A percentile compares a stretch with the other conserved stretches of the same genome.
Evolutionary conservation across 495 filamentous ascomycete species (phyloP).

Genomic region (Aspergillus sparsus): DNA sequence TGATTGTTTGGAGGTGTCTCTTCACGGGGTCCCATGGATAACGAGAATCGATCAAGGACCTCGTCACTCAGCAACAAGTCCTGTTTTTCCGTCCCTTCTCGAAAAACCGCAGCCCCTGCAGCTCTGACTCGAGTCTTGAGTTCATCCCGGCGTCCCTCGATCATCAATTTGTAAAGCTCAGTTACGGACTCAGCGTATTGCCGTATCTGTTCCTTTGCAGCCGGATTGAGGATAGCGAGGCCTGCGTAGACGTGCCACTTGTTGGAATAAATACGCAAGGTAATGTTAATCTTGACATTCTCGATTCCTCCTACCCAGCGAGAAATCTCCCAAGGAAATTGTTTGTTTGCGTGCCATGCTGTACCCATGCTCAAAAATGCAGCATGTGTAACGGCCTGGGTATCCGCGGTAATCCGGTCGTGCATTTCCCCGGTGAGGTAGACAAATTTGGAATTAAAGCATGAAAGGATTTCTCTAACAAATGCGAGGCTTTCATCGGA

Average conservation of each 20-base stretch:
- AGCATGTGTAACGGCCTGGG: conserved; percentile 95
- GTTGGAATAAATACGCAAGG: conserved; percentile 92
- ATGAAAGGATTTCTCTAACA: conserved; percentile 77
- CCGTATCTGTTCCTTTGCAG: conserved; percentile 84
- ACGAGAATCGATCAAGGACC: conserved; percentile 82
- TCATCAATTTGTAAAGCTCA: conserved; percentile 94
- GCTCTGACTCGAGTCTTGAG: conserved; percentile 75
- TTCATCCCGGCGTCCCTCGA: conserved; percentile 77
- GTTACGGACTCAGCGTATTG: conserved; percentile 93
- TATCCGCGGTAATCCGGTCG: conserved; percentile 96
- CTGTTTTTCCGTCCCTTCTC: conserved; percentile 52
- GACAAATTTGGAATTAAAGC: conserved; percentile 79
- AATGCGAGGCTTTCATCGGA: conserved; percentile 73
- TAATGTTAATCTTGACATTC: conserved; percentile 99
- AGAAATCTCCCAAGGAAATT: conserved; percentile 93
- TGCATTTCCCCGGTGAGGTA: conserved; percentile 83
- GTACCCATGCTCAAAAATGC: conserved; percentile 97
- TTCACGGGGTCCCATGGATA: conserved; percentile 63
- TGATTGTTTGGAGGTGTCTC: conserved; percentile 84
- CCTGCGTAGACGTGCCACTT: conserved; percentile 99
- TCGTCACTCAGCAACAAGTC: conserved; percentile 77
- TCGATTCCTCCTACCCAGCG: conserved; percentile 96
- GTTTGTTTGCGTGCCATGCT: conserved; percentile 87
- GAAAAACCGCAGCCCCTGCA: conserved; percentile 81
- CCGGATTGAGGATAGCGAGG: conserved; percentile 92